Conservation (phyloP, 2,329 filamentous ascomycete species). For the Lasiodiplodia theobromae region DNA sequence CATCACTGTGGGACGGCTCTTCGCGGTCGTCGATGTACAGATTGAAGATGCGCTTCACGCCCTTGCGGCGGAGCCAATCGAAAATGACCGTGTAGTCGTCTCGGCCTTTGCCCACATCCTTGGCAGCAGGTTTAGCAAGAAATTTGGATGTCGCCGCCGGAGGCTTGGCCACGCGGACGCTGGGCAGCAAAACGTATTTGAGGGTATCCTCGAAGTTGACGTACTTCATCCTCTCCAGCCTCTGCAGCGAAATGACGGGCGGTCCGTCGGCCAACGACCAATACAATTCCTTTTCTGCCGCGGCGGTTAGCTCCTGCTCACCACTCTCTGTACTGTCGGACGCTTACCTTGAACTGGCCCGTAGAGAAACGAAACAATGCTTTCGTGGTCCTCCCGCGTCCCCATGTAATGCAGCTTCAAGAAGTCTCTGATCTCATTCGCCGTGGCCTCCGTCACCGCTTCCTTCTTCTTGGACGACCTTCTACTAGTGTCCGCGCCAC, state of each 20-base stretch:
- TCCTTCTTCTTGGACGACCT: not conserved
- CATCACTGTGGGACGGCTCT: not conserved
- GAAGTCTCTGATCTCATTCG: not conserved
- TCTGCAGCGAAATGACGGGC: not conserved
- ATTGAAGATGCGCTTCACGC: not conserved
- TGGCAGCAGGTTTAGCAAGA: not conserved
- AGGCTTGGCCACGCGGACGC: not conserved
- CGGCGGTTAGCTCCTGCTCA: not conserved
- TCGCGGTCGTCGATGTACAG: not conserved
- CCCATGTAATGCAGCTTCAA: not conserved
- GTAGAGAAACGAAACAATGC: not conserved
- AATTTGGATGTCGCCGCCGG: not conserved
- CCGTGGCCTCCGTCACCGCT: not conserved
- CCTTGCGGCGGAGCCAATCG: not conserved
- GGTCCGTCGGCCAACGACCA: not conserved
- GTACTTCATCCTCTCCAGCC: not conserved
- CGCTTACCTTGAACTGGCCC: not conserved
- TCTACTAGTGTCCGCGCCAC: not conserved
- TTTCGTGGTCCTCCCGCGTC: not conserved
- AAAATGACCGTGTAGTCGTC: not conserved
- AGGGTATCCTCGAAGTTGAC: not conserved
- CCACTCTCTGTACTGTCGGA: accelerated
- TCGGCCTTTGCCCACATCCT: not conserved
- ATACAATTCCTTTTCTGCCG: not conserved
- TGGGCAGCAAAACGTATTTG: not conserved